Conservation (phyloP, 1,284 basidiomycete species). For the Sphagnurus paluster region DNA sequence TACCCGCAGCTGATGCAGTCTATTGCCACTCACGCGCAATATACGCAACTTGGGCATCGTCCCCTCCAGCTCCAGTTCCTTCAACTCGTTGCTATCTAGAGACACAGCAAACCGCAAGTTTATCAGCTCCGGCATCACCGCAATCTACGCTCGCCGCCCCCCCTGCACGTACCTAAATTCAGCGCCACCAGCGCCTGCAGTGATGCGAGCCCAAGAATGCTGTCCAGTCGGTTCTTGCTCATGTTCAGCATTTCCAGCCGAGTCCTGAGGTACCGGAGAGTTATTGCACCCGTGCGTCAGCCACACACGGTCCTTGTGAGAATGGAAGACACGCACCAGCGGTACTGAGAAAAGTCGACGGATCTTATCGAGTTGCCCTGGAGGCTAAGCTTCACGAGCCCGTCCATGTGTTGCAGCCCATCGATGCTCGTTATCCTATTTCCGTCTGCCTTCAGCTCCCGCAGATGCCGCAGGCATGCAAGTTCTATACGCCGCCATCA, state of each 20-base stretch:
- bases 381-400: slow-evolving; percentile 82
- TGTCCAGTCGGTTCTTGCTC: slow-evolving; percentile 73
- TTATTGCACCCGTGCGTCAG: slow-evolving; percentile 21
- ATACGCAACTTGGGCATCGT: slow-evolving; percentile 75
- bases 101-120: slow-evolving; percentile 1
- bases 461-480: slow-evolving; percentile 80
- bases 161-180: slow-evolving; percentile 72
- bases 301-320: slow-evolving; percentile 15
- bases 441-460: slow-evolving; percentile 86
- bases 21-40: slow-evolving; percentile 85
- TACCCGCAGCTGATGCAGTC: slow-evolving; percentile 69
- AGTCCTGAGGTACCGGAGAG: slow-evolving; percentile 52
- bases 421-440: slow-evolving; percentile 80
- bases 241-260: slow-evolving; percentile 84
- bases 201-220: slow-evolving; percentile 59
- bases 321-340: slow-evolving; percentile 60
- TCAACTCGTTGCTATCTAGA: slow-evolving; percentile 74
- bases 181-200: slow-evolving; percentile 68
- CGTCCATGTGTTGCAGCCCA: slow-evolving; percentile 78
- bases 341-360: slow-evolving; percentile 62
- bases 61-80: slow-evolving; percentile 49
- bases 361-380: slow-evolving; percentile 73
- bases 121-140: slow-evolving; percentile 15
- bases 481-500: slow-evolving; percentile 55
- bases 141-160: slow-evolving; percentile 9